These are phyloP conservation scores for Quercus glauca DNA, from an alignment of 306 rosid species.

Conservation along the genomic window DNA sequence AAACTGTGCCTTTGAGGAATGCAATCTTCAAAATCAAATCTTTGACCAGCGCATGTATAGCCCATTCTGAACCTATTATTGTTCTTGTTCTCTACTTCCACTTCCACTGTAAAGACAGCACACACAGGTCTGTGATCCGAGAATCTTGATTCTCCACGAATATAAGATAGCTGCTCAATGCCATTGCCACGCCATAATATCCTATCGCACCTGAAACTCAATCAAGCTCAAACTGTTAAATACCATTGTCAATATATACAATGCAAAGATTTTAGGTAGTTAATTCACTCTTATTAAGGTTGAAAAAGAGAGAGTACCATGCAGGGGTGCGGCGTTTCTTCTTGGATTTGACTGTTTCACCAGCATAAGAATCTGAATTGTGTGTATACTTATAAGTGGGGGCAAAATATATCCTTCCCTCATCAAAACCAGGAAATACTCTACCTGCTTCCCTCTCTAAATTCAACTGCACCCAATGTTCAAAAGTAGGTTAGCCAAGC, in stretches of 20 bases:
- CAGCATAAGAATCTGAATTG: conserved; percentile 80
- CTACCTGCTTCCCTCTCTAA: conserved; percentile 77
- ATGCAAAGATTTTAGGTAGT: no score
- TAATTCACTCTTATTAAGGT: neutral
- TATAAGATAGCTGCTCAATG: conserved; percentile 63
- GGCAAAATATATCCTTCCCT: conserved; percentile 66
- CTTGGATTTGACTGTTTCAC: conserved; percentile 77
- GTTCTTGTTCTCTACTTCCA: conserved; percentile 50
- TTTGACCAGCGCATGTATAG: conserved; percentile 54
- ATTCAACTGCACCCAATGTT: conserved; percentile 49
- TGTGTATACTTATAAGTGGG: conserved; percentile 87
- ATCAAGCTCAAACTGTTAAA: neutral
- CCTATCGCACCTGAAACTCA: conserved; percentile 70
- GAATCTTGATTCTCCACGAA: conserved; percentile 79
- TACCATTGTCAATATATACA: neutral
- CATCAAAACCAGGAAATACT: conserved; percentile 65
- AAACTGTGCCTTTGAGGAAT: conserved; percentile 84
- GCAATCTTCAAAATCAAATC: conserved; percentile 55
- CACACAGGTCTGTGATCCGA: conserved; percentile 91
- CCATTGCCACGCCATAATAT: conserved; percentile 79
- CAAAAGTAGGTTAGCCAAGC: neutral
- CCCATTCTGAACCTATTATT: conserved; percentile 62
- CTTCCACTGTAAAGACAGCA: conserved; percentile 68
- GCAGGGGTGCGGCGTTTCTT: conserved; percentile 90
- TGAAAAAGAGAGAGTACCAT: conserved; percentile 40